These are phyloP conservation scores for Perkinsus olseni DNA, from an alignment of 169 alveolate species.

Conservation along the genomic window DNA sequence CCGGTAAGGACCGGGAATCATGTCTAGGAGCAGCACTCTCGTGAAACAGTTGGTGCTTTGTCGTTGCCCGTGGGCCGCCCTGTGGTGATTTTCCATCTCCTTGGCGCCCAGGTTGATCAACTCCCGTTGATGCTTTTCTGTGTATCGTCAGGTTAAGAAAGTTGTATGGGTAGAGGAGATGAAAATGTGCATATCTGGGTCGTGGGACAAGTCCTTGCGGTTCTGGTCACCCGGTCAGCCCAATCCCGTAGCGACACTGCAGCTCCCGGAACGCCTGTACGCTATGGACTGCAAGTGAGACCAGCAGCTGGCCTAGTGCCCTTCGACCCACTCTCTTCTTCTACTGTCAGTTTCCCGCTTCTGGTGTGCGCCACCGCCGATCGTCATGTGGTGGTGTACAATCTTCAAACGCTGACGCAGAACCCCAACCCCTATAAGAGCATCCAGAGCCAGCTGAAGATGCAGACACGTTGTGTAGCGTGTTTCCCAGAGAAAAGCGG, in stretches of 20 bases:
- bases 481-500: slow-evolving; percentile 69
- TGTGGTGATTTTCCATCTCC: too few relatives aligned
- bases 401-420: slow-evolving; percentile 42
- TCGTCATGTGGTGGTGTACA: slow-evolving; percentile 31
- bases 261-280: slow-evolving; percentile 39
- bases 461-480: slow-evolving; percentile 56
- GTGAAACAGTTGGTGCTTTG: too few relatives aligned
- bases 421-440: slow-evolving; percentile 38
- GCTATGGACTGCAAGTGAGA: slow-evolving; percentile 42
- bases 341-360: slow-evolving; percentile 11
- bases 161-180: slow-evolving; percentile 45
- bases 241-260: slow-evolving; percentile 20
- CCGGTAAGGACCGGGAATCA: too few relatives aligned
- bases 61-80: too few relatives aligned
- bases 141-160: slow-evolving; percentile 18
- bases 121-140: not conserved
- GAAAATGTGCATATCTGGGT: slow-evolving; percentile 46
- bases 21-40: too few relatives aligned
- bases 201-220: slow-evolving; percentile 46
- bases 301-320: slow-evolving; percentile 18
- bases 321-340: slow-evolving; percentile 7
- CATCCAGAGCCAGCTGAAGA: slow-evolving; percentile 57
- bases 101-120: not conserved
- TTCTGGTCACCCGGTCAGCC: slow-evolving; percentile 35
- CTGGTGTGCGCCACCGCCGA: slow-evolving; percentile 53